phyloP scores from a whole-genome alignment of 2,329 filamentous ascomycete genomes.

The Colletotrichum tropicale region DNA sequence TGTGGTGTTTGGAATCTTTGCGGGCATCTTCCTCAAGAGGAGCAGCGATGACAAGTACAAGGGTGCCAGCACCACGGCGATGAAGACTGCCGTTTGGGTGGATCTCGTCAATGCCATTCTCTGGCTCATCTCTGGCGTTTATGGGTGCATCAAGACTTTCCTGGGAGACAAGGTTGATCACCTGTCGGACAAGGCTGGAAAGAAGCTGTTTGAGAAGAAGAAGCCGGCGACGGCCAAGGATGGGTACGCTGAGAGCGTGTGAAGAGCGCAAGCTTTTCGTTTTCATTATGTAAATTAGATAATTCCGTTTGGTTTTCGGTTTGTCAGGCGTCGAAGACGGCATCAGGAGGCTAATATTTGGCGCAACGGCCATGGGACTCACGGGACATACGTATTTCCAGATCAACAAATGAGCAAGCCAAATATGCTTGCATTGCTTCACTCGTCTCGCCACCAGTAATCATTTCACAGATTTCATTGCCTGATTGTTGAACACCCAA shows the following conservation, averaged over 20 bases:
- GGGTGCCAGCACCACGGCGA: constrained; percentile 47
- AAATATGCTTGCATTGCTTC: neutral
- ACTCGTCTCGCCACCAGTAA: neutral
- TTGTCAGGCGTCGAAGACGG: neutral
- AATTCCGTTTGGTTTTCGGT: neutral
- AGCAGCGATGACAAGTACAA: constrained; percentile 56
- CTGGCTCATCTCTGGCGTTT: constrained; percentile 59
- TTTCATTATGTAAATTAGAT: neutral
- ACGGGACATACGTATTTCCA: neutral
- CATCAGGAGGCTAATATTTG: neutral
- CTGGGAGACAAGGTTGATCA: constrained; percentile 45
- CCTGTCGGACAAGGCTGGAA: constrained; percentile 38
- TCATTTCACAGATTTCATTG: too few relatives aligned
- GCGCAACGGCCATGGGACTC: neutral
- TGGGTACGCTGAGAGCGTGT: constrained; percentile 35
- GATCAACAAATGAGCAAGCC: neutral
- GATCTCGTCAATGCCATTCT: constrained; percentile 71
- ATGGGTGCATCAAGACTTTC: constrained; percentile 44
- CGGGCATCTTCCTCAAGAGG: constrained; percentile 69
- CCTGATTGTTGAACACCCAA: neutral
- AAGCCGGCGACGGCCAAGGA: constrained; percentile 21
- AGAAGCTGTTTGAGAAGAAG: constrained; percentile 42
- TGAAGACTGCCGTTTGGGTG: constrained; percentile 77
- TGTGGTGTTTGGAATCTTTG: constrained; percentile 74
- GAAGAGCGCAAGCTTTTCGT: neutral